These are phyloP conservation scores for Monoraphidium neglectum DNA, from an alignment of 139 green algal genomes.

Conservation along the genomic window DNA sequence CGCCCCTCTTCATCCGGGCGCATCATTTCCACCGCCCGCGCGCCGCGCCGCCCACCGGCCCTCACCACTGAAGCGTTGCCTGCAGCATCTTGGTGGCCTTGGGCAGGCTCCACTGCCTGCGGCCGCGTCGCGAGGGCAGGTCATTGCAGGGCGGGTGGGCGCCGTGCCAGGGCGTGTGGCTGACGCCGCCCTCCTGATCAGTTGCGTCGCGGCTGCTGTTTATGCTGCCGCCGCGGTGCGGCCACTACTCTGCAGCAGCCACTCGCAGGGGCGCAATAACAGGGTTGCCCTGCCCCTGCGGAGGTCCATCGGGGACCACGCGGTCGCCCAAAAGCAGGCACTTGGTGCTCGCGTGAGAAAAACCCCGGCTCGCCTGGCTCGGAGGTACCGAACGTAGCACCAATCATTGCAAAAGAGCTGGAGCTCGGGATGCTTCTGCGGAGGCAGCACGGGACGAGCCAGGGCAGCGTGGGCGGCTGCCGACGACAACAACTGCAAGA, in stretches of 20 bases:
- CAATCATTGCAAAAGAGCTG: constrained; percentile 57
- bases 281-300: no score
- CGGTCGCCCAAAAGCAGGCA: no score
- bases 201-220: no score
- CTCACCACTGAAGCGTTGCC: constrained; percentile 64
- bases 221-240: no score
- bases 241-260: no score
- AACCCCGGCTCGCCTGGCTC: constrained; percentile 46
- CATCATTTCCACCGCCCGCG: neutral
- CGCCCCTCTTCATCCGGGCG: neutral
- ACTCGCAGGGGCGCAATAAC: no score
- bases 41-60: neutral
- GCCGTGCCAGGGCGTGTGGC: no score
- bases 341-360: no score
- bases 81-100: constrained; percentile 74
- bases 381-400: constrained; percentile 77
- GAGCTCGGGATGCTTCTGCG: constrained; percentile 37
- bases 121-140: neutral
- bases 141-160: no score
- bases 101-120: constrained; percentile 63
- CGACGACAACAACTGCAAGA: neutral
- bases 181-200: no score
- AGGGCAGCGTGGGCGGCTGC: neutral
- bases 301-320: no score
- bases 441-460: neutral